These are phyloP conservation scores for Hericium rajendrae DNA, from an alignment of 768 basidiomycete species.

Conservation along the genomic window DNA sequence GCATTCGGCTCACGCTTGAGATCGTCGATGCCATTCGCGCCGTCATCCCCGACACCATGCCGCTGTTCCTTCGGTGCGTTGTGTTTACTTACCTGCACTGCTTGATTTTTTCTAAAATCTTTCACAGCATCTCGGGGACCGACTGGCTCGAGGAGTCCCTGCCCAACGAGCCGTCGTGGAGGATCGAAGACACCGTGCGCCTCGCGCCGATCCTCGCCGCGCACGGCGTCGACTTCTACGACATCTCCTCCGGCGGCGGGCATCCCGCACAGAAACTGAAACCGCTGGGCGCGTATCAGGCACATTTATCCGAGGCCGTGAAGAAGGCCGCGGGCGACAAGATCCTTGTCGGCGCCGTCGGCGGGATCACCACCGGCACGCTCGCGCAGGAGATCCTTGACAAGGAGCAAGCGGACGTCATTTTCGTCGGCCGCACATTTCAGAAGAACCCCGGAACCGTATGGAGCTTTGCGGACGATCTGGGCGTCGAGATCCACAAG, in stretches of 20 bases:
- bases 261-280: conserved; percentile 26
- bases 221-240: conserved; percentile 67
- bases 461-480: conserved; percentile 45
- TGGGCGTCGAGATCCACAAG: conserved; percentile 36
- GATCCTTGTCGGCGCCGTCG: conserved; percentile 41
- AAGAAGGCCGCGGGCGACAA: conserved; percentile 31
- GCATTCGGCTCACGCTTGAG: conserved; percentile 48
- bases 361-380: conserved; percentile 43
- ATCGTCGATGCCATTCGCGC: conserved; percentile 55
- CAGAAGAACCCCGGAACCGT: conserved; percentile 47
- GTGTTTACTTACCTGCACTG: background rate
- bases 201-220: conserved; percentile 50
- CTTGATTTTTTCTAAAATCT: conserved; percentile 4
- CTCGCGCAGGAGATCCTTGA: conserved; percentile 51
- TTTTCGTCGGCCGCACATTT: conserved; percentile 31
- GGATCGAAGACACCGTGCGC: conserved; percentile 53
- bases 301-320: conserved; percentile 45
- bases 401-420: conserved; percentile 48
- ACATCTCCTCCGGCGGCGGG: conserved; percentile 61
- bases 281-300: conserved; percentile 36
- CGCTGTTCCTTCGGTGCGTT: conserved; percentile 61
- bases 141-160: conserved; percentile 61
- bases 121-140: conserved; percentile 50
- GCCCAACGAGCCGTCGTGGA: conserved; percentile 58
- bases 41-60: conserved; percentile 51